These are phyloP conservation scores for Annulohypoxylon bovei DNA, from an alignment of 495 filamentous ascomycete genomes.

Conservation along the genomic window DNA sequence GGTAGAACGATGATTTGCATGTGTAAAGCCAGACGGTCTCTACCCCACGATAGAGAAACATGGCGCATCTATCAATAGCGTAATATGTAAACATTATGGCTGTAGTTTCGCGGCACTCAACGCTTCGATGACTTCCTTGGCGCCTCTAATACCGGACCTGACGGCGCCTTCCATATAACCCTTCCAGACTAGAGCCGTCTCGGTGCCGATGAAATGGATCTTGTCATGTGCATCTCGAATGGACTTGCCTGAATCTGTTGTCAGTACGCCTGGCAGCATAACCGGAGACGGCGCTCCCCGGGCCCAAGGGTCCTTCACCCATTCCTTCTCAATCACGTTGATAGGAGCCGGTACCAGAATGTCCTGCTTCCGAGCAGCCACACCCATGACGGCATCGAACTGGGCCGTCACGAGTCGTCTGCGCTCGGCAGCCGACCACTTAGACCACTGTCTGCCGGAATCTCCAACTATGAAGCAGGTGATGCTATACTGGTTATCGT, in stretches of 20 bases:
- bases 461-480: constrained; percentile 55
- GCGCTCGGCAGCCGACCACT: constrained; percentile 21
- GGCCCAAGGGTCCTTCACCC: constrained; percentile 31
- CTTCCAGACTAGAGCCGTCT: constrained; percentile 54
- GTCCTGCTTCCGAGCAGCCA: neutral
- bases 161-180: constrained; percentile 63
- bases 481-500: constrained; percentile 47
- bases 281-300: constrained; percentile 37
- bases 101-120: no score
- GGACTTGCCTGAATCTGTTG: constrained; percentile 45
- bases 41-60: no score
- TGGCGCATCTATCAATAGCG: no score
- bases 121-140: constrained; percentile 50
- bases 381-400: constrained; percentile 8
- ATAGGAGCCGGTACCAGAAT: constrained; percentile 5
- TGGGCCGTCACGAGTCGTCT: constrained; percentile 7
- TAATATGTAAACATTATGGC: no score
- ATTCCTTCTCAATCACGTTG: constrained; percentile 29
- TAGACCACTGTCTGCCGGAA: constrained; percentile 46
- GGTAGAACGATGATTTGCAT: no score
- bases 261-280: no score
- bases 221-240: constrained; percentile 43
- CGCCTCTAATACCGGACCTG: constrained; percentile 49
- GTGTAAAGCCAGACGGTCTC: no score
- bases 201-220: constrained; percentile 58